Evolutionary conservation across 2,329 filamentous ascomycete species (phyloP).

Genomic region (Aspergillus sp.): DNA sequence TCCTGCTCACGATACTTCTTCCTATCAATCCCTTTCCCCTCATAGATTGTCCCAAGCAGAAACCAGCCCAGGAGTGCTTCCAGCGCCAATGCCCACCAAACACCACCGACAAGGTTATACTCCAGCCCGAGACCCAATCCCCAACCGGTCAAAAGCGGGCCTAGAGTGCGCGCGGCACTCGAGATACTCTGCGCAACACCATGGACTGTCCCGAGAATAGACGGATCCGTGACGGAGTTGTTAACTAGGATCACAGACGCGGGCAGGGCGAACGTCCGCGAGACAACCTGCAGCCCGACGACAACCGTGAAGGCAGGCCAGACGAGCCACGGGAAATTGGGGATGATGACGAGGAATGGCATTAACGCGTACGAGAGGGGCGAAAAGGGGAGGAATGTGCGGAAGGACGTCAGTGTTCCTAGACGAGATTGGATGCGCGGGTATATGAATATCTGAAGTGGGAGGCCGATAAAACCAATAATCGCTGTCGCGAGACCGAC

Average conservation of each 20-base stretch:
- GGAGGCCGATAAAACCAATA: constrained; percentile 73
- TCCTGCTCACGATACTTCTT: constrained; percentile 17
- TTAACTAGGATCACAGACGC: constrained; percentile 61
- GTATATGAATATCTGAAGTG: constrained; percentile 70
- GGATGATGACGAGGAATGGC: constrained; percentile 70
- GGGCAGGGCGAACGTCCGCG: constrained; percentile 67
- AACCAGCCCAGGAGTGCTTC: constrained; percentile 59
- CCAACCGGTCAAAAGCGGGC: constrained; percentile 56
- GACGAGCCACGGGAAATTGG: constrained; percentile 53
- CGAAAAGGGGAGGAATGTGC: constrained; percentile 68
- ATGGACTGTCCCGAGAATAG: constrained; percentile 58
- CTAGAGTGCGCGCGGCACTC: constrained; percentile 55
- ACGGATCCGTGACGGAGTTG: constrained; percentile 58
- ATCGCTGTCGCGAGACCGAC: constrained; percentile 79
- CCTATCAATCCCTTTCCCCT: constrained; percentile 63
- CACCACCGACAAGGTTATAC: constrained; percentile 54
- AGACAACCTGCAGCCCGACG: constrained; percentile 68
- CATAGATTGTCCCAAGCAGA: constrained; percentile 61
- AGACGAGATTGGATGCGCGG: constrained; percentile 65
- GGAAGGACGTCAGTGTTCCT: constrained; percentile 68
- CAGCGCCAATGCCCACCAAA: constrained; percentile 58
- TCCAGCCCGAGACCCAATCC: constrained; percentile 55
- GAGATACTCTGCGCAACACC: constrained; percentile 58
- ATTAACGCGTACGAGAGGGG: constrained; percentile 68
- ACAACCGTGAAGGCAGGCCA: constrained; percentile 67